phyloP scores from a whole-genome alignment of 306 rosid genomes.

The Inga leiocalycina region DNA sequence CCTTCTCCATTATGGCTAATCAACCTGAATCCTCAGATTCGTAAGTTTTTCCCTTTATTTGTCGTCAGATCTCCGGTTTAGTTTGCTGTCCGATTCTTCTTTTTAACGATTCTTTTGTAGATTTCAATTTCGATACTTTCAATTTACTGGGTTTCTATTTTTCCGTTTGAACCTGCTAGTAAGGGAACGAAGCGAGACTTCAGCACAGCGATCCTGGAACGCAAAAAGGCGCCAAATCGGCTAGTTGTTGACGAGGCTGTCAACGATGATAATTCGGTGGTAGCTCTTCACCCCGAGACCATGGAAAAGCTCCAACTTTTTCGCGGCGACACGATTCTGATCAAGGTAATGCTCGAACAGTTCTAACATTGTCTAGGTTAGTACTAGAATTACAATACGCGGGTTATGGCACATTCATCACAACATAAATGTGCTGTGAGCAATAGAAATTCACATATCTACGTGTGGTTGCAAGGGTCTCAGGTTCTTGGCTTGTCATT shows the following conservation, averaged over 20 bases:
- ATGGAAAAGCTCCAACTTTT: constrained; percentile 96
- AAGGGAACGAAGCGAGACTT: constrained; percentile 89
- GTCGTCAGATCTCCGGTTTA: constrained; percentile 32
- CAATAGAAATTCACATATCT: neutral
- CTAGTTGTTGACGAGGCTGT: constrained; percentile 90
- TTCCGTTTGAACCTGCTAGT: constrained; percentile 36
- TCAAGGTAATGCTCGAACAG: constrained; percentile 58
- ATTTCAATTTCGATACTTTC: neutral
- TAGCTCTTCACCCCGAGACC: constrained; percentile 87
- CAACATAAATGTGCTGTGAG: neutral
- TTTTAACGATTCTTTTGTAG: neutral
- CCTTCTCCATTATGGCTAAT: constrained; percentile 51
- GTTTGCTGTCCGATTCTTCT: neutral
- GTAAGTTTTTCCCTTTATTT: constrained; percentile 44
- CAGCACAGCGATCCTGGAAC: constrained; percentile 90
- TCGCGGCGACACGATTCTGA: constrained; percentile 89
- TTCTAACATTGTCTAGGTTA: neutral
- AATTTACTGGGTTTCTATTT: neutral
- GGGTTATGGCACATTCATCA: neutral
- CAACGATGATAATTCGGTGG: constrained; percentile 94
- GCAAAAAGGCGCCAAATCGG: constrained; percentile 89
- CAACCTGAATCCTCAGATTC: constrained; percentile 85
- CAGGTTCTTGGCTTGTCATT: constrained; percentile 22
- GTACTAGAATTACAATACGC: neutral
- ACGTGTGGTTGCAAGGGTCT: neutral